Percentiles rank a stretch among this genome's conserved stretches.
phyloP scores from a whole-genome alignment of 2,329 filamentous ascomycete genomes.

The Penicillium aurantiogriseum region DNA sequence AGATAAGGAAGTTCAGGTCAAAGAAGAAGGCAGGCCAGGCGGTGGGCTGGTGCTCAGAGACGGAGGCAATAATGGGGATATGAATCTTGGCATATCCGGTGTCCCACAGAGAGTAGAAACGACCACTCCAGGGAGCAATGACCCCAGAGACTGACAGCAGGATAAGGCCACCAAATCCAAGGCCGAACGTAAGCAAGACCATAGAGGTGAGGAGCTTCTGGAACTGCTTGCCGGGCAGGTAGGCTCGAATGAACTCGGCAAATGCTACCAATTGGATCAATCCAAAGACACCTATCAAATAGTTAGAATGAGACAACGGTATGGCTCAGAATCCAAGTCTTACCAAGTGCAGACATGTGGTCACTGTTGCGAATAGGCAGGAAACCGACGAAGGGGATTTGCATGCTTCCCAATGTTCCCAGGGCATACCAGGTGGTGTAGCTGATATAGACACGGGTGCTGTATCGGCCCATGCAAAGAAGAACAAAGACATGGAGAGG shows the following conservation, averaged over 20 bases:
- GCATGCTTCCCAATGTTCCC: conserved; percentile 95
- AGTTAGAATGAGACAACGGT: conserved; percentile 20
- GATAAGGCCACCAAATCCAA: conserved; percentile 74
- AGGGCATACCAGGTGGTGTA: conserved; percentile 98
- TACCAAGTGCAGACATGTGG: conserved; percentile 95
- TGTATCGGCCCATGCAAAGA: conserved; percentile 95
- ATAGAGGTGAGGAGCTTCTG: conserved; percentile 80
- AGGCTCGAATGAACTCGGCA: conserved; percentile 84
- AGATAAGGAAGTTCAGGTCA: conserved; percentile 95
- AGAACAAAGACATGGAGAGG: conserved; percentile 92
- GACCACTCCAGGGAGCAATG: conserved; percentile 95
- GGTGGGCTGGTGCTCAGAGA: conserved; percentile 97
- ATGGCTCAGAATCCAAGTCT: conserved; percentile 29
- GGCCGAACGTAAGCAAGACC: conserved; percentile 69
- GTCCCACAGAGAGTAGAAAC: conserved; percentile 99
- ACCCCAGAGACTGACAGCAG: conserved; percentile 80
- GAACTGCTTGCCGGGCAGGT: conserved; percentile 89
- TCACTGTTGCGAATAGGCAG: conserved; percentile 94
- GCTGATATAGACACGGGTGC: conserved; percentile 87
- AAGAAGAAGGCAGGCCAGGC: conserved; percentile 99
- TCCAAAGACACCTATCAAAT: conserved; percentile 76
- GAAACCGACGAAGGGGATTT: conserved; percentile 98
- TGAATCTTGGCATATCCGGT: conserved; percentile 98
- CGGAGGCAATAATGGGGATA: conserved; percentile 99
- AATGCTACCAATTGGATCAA: conserved; percentile 91